These are phyloP conservation scores for Blastomyces gilchristii DNA, from an alignment of 2,329 filamentous ascomycete genomes.

Conservation along the genomic window DNA sequence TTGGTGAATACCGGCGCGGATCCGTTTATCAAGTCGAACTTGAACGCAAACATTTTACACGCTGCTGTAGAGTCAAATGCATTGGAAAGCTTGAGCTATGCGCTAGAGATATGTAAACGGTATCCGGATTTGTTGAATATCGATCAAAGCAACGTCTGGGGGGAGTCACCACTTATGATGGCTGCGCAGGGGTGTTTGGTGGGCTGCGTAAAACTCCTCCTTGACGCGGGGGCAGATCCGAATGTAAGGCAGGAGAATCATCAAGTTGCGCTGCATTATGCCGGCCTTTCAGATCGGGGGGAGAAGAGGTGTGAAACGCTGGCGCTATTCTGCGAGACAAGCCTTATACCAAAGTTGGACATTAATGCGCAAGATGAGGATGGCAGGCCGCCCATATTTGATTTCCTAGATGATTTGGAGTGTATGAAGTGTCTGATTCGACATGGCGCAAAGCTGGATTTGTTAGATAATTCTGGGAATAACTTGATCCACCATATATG, in stretches of 20 bases:
- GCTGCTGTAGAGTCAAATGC: conserved; percentile 15
- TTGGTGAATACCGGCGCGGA: conserved; percentile 13
- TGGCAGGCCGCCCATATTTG: conserved; percentile 14
- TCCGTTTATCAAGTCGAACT: conserved; percentile 15
- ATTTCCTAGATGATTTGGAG: conserved; percentile 15
- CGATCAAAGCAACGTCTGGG: conserved; percentile 15
- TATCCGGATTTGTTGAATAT: conserved; percentile 10
- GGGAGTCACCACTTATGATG: conserved; percentile 14
- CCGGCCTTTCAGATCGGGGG: conserved; percentile 11
- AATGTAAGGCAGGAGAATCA: conserved; percentile 13
- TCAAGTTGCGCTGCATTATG: conserved; percentile 15
- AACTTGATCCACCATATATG: conserved; percentile 15
- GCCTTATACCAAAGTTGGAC: neutral
- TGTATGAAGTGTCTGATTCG: conserved; percentile 12
- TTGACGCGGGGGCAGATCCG: conserved; percentile 14
- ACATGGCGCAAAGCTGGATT: conserved; percentile 12
- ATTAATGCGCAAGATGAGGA: conserved; percentile 15
- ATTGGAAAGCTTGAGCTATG: conserved; percentile 9
- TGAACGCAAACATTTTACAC: conserved; percentile 15
- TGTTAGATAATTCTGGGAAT: conserved; percentile 13
- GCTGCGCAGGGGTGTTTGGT: conserved; percentile 14
- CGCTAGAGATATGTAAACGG: conserved; percentile 12
- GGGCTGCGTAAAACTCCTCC: conserved; percentile 11
- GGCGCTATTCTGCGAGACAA: conserved; percentile 9
- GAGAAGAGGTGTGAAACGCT: conserved; percentile 10